These are phyloP conservation scores for Quercus tomentella DNA, from an alignment of 331 rosid species.

Conservation along the genomic window DNA sequence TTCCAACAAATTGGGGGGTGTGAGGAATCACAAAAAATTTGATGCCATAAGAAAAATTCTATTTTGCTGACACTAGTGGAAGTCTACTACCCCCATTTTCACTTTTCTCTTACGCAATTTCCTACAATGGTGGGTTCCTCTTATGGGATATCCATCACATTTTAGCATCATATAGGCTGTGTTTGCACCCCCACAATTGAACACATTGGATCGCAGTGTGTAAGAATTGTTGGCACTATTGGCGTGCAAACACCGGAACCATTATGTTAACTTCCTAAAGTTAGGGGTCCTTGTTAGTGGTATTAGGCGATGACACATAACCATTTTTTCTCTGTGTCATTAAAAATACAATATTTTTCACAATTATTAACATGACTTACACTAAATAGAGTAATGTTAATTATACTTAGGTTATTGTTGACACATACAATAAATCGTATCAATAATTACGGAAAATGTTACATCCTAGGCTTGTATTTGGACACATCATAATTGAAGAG, in stretches of 20 bases:
- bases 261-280: not conserved
- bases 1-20: slow-evolving; percentile 31
- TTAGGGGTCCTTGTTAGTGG: not conserved
- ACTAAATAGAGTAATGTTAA: too few species aligned
- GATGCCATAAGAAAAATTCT: slow-evolving; percentile 14
- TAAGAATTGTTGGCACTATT: not conserved
- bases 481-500: too few species aligned
- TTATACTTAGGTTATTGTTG: too few species aligned
- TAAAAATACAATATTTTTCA: too few species aligned
- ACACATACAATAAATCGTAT: too few species aligned
- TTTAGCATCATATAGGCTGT: not conserved
- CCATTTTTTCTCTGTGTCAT: not conserved
- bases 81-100: slow-evolving; percentile 17
- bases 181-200: not conserved
- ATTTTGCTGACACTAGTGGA: not conserved
- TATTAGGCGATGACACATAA: not conserved
- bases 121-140: not conserved
- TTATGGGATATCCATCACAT: not conserved
- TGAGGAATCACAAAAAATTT: slow-evolving; percentile 10
- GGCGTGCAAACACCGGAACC: not conserved
- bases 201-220: not conserved
- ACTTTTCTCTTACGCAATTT: not conserved
- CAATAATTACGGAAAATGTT: too few species aligned
- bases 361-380: too few species aligned
- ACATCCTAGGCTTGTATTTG: too few species aligned